A percentile compares a stretch with the other conserved stretches of the same genome.
Evolutionary conservation across 2,329 filamentous ascomycete genomes (phyloP).

Genomic region (Colletotrichum sp.): DNA sequence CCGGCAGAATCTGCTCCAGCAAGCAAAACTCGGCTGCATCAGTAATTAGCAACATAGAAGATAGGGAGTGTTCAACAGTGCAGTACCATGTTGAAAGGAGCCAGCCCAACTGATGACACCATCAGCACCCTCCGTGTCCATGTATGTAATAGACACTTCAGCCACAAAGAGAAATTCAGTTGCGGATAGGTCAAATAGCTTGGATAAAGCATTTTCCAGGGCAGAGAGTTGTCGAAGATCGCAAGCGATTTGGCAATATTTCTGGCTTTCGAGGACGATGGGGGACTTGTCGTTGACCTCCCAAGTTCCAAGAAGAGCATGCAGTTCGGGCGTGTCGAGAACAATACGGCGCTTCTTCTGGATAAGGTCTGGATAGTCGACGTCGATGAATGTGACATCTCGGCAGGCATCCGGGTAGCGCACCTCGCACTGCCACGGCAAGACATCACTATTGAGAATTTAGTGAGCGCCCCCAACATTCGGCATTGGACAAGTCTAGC

Average conservation of each 20-base stretch:
- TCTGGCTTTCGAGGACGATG: slow-evolving; percentile 67
- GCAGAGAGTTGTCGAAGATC: slow-evolving; percentile 73
- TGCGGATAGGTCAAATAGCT: slow-evolving; percentile 55
- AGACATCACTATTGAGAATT: slow-evolving; percentile 67
- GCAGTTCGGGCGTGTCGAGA: slow-evolving; percentile 63
- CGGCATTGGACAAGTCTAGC: neutral
- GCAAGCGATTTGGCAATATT: slow-evolving; percentile 82
- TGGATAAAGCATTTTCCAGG: slow-evolving; percentile 64
- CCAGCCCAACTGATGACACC: slow-evolving; percentile 80
- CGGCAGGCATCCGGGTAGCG: slow-evolving; percentile 65
- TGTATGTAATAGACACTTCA: slow-evolving; percentile 91
- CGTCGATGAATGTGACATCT: slow-evolving; percentile 75
- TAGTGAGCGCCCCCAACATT: slow-evolving; percentile 6
- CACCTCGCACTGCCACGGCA: slow-evolving; percentile 83
- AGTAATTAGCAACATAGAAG: slow-evolving; percentile 21
- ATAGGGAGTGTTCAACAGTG: neutral
- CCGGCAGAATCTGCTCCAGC: slow-evolving; percentile 84
- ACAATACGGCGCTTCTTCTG: slow-evolving; percentile 75
- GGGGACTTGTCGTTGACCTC: slow-evolving; percentile 55
- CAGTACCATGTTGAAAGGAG: slow-evolving; percentile 68
- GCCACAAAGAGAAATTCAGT: slow-evolving; percentile 78
- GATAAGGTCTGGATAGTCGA: slow-evolving; percentile 86
- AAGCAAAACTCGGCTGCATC: slow-evolving; percentile 78
- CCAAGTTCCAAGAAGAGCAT: slow-evolving; percentile 62
- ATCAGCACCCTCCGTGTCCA: slow-evolving; percentile 78